Conservation (phyloP, 768 basidiomycete genomes). For the Lactarius deliciosus region DNA sequence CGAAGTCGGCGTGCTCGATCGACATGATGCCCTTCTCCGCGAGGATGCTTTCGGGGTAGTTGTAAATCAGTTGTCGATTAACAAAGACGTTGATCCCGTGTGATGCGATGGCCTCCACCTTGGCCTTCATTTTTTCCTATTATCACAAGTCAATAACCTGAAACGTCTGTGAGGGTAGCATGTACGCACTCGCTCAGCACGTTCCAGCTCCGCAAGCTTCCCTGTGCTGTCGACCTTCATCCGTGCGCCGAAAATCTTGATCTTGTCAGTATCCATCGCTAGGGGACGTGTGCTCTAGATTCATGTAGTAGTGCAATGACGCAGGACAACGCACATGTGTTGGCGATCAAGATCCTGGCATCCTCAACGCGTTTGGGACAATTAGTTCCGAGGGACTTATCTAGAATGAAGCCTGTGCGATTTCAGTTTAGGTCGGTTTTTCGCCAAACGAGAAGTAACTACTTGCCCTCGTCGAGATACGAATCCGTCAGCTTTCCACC, state of each 20-base stretch:
- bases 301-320: constrained; percentile 2
- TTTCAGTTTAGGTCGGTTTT: constrained; percentile 2
- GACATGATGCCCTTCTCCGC: constrained; percentile 93
- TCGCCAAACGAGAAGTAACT: neutral
- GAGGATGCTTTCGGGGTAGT: constrained; percentile 96
- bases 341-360: constrained; percentile 94
- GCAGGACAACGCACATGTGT: constrained; percentile 72
- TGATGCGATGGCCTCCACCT: constrained; percentile 90
- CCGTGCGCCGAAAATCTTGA: constrained; percentile 97
- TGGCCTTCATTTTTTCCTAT: constrained; percentile 99
- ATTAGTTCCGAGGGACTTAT: constrained; percentile 92
- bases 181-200: constrained; percentile 76
- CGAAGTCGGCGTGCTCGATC: constrained; percentile 98
- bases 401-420: constrained; percentile 86
- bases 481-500: constrained; percentile 98
- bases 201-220: constrained; percentile 96
- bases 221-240: constrained; percentile 95
- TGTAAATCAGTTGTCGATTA: constrained; percentile 98
- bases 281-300: constrained; percentile 15
- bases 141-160: constrained; percentile 5
- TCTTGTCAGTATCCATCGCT: constrained; percentile 99
- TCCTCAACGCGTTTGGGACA: constrained; percentile 94
- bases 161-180: neutral
- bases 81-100: constrained; percentile 98
- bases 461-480: constrained; percentile 90